Conservation (phyloP, 768 basidiomycete genomes). For the Russula sp. region DNA sequence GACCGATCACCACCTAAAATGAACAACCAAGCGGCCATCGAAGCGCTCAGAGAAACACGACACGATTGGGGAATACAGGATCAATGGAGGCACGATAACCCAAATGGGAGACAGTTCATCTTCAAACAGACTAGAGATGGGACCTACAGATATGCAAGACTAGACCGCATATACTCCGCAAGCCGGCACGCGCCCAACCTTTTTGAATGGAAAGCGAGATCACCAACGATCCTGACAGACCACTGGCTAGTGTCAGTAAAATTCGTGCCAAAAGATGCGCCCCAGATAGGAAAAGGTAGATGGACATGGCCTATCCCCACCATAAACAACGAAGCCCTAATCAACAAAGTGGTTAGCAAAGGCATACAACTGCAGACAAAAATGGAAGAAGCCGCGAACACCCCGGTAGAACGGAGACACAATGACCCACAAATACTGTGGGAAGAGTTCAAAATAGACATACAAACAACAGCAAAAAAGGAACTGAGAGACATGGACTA, state of each 20-base stretch:
- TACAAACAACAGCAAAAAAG: neutral
- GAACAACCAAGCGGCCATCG: neutral
- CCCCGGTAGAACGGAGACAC: neutral
- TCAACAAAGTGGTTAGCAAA: rapidly evolving
- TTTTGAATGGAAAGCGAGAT: neutral
- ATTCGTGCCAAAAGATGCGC: neutral
- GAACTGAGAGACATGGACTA: neutral
- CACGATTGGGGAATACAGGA: neutral
- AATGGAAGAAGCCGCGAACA: neutral
- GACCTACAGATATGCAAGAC: neutral
- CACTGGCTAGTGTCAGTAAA: neutral
- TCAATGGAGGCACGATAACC: neutral
- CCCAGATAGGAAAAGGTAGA: neutral
- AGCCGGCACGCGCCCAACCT: rapidly evolving
- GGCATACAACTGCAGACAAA: neutral
- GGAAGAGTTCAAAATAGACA: neutral
- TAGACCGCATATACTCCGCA: slow-evolving; percentile 12
- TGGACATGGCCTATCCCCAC: slow-evolving; percentile 4
- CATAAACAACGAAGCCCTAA: neutral
- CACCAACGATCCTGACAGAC: neutral
- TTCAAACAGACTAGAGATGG: neutral
- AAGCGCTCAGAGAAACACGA: neutral
- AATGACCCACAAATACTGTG: neutral
- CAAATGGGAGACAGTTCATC: neutral
- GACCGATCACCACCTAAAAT: neutral